Base-by-base conservation (phyloP, 2,329 filamentous ascomycete species). In the Magnaporthales sp. region DNA sequence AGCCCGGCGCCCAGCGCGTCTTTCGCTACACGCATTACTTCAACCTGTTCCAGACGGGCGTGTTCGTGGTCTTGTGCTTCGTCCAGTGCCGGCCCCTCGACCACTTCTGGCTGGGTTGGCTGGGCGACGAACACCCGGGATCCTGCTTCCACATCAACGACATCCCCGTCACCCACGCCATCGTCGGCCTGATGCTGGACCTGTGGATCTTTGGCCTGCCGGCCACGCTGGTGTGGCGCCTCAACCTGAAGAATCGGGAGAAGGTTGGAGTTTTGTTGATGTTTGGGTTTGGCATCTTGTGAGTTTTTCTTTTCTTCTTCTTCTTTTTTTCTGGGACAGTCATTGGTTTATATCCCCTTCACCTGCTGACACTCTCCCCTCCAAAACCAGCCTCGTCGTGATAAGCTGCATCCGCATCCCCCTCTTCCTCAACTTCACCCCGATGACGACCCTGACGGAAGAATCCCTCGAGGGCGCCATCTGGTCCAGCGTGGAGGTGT, bases 251-350 rank as follows among this genome's bases (percentile, higher is more conserved):
- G 26, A 15, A 3, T 0, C n/a, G 19, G 26, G 63, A 65, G 22
- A 65, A 46, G 38, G 11, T 65, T 22, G 63, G 26, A 3, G 63
- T 31, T 5, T 1, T 65, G 24, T 27, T 65, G 9, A 65, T 65
- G 63, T 65, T 65, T 58, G 63, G 63, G 11, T 65, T 46, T 65
- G 63, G 63, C 31, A n/a, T 65, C 19, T 54, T 56, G 63, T 65
- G 22, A 58, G 63, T 8, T 29, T 3, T 7, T 24, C 8, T 32
- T 15, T 62, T 13, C 24, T 10, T 32, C 9, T 51, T 9, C 22
- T 64, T 29, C 3, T 30, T 31, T 30, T 7, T 31, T 31, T 32
- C 2, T 29, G n/a, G n/a, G n/a, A n/a, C n/a, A n/a, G n/a, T n/a
- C n/a, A n/a, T n/a, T n/a, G n/a, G n/a, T n/a, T n/a, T n/a, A n/a